Base-by-base conservation (phyloP, 2,329 filamentous ascomycete species). In the Fusarium sublunatum region DNA sequence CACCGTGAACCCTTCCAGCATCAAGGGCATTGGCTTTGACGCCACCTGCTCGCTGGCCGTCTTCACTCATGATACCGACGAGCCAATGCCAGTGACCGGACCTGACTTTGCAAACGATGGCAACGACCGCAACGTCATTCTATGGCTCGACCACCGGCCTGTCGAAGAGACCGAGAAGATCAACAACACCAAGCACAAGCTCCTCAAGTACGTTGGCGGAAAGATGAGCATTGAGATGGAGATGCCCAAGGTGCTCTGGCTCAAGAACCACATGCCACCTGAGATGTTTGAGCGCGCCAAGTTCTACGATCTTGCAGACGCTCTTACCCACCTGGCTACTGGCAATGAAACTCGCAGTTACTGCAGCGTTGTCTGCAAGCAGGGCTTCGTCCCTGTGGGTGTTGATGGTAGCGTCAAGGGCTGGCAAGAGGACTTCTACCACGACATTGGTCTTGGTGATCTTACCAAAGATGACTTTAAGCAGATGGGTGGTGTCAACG, bases 201-300 rank as follows among this genome's bases (percentile, higher is more conserved):
- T 99, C 50, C 86, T 99, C 57, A 91, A 93, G 72, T 99, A 99
- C 74, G 95, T 99, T 15, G 95, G 95, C 69, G 95, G 95, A 64
- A 94, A 91, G 75, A 99, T 99, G 95, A 97, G 92, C 75, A 94
- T 97, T 66, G 95, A 99, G 82, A 99, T 99, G 95, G 95, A 99
- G 77, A 96, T 99, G 53, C 95, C 95, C 64, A 99, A 99, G 80
- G 92, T 97, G 2, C 83, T 98, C 55, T 99, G 95, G 95, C 84
- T 99, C 74, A 98, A 98, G 85, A 97, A 97, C 78, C 87, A 98
- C 79, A 98, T 99, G 95, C 91, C 95, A 3, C 84, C 90, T 52
- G 91, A 97, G 71, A 82, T 95, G 13, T 99, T 98, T 72, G 88
- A 89, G 53, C 88, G 90, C 61, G 97, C 93, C 87, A 97, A 97